Evolutionary conservation across 2,329 filamentous ascomycete species (phyloP), one percentile per base, ranked within the genome.

Genomic region (Monosporascus sp.): DNA sequence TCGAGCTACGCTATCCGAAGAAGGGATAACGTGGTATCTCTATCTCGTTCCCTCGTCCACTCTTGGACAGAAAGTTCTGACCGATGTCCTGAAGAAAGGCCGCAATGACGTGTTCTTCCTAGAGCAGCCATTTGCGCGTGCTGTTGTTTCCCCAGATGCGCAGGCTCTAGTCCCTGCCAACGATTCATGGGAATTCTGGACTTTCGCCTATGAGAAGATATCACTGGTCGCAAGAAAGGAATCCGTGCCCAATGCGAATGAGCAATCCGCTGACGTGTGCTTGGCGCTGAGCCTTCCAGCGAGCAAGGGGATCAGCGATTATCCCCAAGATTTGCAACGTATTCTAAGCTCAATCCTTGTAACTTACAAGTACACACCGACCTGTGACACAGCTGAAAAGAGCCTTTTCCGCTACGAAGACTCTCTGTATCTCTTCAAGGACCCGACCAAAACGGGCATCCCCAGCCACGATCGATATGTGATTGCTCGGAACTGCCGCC

Each of bases 351-450:
- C 48, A 18, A 48, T 60, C 8, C 9, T 24, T 14, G 63, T 62
- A 5, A 46, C 5, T 1, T 69, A 65, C 48, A 3, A 45, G 1
- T 54, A 59, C 17, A 47, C 54, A 5, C 60, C 62, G 2, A 35
- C 63, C 8, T 72, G 70, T 41, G 68, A 67, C n/a, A 60, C 62
- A 1, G 61, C 70, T 0, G 66, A 68, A 50, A 44, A 62, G 7
- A 65, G 61, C 18, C 58, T 72, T 0, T 54, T 60, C 15, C 18
- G n/a, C 11, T 7, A 50, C 0, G 24, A 41, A 0, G 39, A 37
- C 31, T 22, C 25, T 2, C 47, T 65, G 1, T 70, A 60, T 36
- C 57, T 65, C 35, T 73, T 68, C 62, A 70, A 67, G 46, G 67
- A 67, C n/a, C 54, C 60, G 6, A 53, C 55, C 3, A 61, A 50